Base-by-base conservation (phyloP, 2,329 filamentous ascomycete species). In the Stachybotrys echinatus region DNA sequence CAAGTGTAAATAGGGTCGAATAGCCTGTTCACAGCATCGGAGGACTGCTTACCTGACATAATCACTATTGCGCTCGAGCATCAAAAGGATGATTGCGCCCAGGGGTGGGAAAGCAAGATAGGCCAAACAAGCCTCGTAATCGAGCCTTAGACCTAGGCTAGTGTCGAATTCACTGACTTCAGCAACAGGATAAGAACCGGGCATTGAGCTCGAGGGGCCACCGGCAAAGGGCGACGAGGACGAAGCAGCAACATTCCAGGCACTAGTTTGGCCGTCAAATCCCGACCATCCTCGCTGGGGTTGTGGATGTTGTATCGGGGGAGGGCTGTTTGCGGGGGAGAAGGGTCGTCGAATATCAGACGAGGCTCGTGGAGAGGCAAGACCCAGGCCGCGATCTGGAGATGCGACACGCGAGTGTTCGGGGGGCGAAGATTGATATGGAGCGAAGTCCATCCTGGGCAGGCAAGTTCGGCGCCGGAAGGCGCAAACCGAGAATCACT, bases 21-120 rank as follows among this genome's bases (percentile, higher is more conserved):
- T n/a, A n/a, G n/a, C n/a, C n/a, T n/a, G n/a, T n/a, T n/a, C n/a
- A n/a, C n/a, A n/a, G n/a, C n/a, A n/a, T n/a, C n/a, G n/a, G n/a
- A n/a, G n/a, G n/a, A n/a, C n/a, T n/a, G n/a, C 27, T 51, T 71
- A 92, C 88, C 94, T 81, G 50, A 99, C 94, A 69, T 96, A 99
- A 71, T 99, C 94, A 64, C 91, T 96, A 74, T 96, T 94, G 64
- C 92, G 84, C 77, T 99, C 94, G 55, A 92, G 66, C 42, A 97
- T 80, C 57, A 99, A 70, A 59, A 99, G 70, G 57, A 96, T 67
- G 22, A 96, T 89, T 3, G 88, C 89, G 3, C 92, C 94, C 0
- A 92, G 77, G 1, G 94, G 94, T 54, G 94, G 94, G 14, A 95
- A 72, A 46, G 87, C 75, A 54, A 96, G 65, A 67, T 99, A 99